Evolutionary conservation across 108 stramenopile species (phyloP), one percentile per base, ranked within the genome.

Genomic region (Discostella stelligeroides): DNA sequence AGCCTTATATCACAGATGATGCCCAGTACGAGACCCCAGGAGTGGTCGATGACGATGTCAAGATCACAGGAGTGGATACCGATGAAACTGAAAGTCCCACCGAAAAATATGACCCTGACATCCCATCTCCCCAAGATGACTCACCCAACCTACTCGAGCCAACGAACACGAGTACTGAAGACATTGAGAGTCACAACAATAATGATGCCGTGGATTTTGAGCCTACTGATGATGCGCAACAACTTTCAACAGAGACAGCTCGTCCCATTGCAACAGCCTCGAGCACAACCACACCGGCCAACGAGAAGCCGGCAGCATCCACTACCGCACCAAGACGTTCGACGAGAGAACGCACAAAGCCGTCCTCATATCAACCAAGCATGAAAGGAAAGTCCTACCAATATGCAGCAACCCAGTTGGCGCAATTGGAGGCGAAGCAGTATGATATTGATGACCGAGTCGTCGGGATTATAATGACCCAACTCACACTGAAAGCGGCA

Each of bases 1-100:
- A 58, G 25, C 25, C 4, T 30, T 60, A 34, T 34, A 34, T 28
- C 1, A 12, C n/a, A 17, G 63, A 45, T 69, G 84, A 72, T 57
- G 55, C 55, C 34, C 34, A 34, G 34, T 34, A 34, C 6, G 34
- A 34, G 34, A 34, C 34, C 34, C 34, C 34, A 34, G 34, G 34
- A 34, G 34, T 34, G 34, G 34, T 34, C 34, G 34, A 3, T 34
- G 34, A 34, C 6, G 34, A 34, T 34, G 34, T 34, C 34, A 34
- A 34, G 34, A 3, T 34, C 34, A 3, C 34, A 34, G 34, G 34
- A 34, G 34, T 34, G 34, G 34, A 34, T 34, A 34, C 34, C 5
- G 34, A 34, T 5, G n/a, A n/a, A n/a, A n/a, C 5, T 56, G 25
- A 21, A 6, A 15, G 27, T 21, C 55, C 21, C 2, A 34, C 3